phyloP scores from a whole-genome alignment of 495 filamentous ascomycete species.

The Daldinia decipiens region DNA sequence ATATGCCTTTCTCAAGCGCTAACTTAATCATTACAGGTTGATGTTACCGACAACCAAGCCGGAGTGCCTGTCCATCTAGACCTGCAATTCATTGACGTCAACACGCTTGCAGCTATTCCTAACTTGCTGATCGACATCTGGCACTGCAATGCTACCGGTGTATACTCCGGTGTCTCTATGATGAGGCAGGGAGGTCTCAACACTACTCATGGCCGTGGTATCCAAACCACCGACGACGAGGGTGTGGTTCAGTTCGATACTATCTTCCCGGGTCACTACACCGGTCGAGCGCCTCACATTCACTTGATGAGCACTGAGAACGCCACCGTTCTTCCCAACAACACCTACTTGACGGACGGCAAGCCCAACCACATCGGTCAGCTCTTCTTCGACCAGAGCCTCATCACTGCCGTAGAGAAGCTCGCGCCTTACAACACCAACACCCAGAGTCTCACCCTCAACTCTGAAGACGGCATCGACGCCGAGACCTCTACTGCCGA shows the following conservation, averaged over 20 bases:
- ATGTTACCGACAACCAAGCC: constrained; percentile 57
- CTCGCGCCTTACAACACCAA: constrained; percentile 52
- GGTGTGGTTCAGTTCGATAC: constrained; percentile 61
- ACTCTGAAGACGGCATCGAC: constrained; percentile 49
- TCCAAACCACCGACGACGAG: constrained; percentile 59
- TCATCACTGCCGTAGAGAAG: constrained; percentile 50
- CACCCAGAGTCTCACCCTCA: constrained; percentile 44
- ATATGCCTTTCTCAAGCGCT: not conserved
- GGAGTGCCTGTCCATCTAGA: constrained; percentile 65
- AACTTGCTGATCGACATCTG: constrained; percentile 62
- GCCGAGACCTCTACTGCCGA: constrained; percentile 49
- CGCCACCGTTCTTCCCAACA: constrained; percentile 56
- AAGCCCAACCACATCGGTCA: constrained; percentile 65
- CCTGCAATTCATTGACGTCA: constrained; percentile 64
- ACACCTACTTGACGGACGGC: constrained; percentile 59
- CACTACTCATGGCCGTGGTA: constrained; percentile 60
- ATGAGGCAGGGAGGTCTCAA: constrained; percentile 54
- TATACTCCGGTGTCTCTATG: constrained; percentile 54
- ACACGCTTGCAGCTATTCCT: constrained; percentile 61
- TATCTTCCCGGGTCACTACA: constrained; percentile 65
- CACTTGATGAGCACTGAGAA: constrained; percentile 57
- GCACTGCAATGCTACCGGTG: constrained; percentile 64
- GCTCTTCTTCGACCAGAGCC: constrained; percentile 59
- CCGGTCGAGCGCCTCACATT: constrained; percentile 59
- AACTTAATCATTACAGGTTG: constrained; percentile 49